Base-by-base conservation (phyloP, 148 eudicot species). In the Linanthus parryae region DNA sequence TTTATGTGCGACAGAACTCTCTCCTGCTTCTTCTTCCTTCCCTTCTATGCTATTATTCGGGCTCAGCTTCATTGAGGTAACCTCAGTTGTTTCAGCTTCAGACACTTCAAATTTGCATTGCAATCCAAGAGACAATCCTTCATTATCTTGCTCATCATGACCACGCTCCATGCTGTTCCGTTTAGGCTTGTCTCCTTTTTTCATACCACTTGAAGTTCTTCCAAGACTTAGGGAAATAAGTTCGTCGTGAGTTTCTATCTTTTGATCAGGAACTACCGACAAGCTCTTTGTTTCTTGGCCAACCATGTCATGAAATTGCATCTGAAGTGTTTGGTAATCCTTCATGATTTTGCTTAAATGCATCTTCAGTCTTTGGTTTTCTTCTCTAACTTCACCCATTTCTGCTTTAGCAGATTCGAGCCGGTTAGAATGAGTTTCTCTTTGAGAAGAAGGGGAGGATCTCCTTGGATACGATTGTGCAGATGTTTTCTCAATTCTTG, bases 211-310 rank as follows among this genome's bases (percentile, higher is more conserved):
- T 12, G 77, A 66, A 21, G 76, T 57, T 63, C 82, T 71, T 42
- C 95, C 97, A 11, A 89, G 78, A 52, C 80, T 89, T 16, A 89
- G 95, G 30, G 76, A 69, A n/a, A 85, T 77, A 21, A 77, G 67
- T 14, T 77, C 66, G 0, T 59, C 62, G n/a, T n/a, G n/a, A n/a
- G n/a, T n/a, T n/a, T n/a, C n/a, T n/a, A n/a, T n/a, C n/a, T n/a
- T n/a, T 23, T 70, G 63, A 1, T 66, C 79, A 6, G 56, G 43
- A 14, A 57, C 57, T 41, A 26, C 22, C 20, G 36, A 21, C 25
- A 52, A 17, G 38, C 48, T 60, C 24, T 36, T 45, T 11, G 60
- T 11, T 53, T 80, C 65, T 36, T 72, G 72, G 38, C 71, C 58
- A 22, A 68, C 24, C 20, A 84, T 61, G 24, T 68, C 67, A 8